Evolutionary conservation across 108 stramenopile genomes (phyloP), one percentile per base, ranked within the genome.

Genomic region (Cyclotella sp.): DNA sequence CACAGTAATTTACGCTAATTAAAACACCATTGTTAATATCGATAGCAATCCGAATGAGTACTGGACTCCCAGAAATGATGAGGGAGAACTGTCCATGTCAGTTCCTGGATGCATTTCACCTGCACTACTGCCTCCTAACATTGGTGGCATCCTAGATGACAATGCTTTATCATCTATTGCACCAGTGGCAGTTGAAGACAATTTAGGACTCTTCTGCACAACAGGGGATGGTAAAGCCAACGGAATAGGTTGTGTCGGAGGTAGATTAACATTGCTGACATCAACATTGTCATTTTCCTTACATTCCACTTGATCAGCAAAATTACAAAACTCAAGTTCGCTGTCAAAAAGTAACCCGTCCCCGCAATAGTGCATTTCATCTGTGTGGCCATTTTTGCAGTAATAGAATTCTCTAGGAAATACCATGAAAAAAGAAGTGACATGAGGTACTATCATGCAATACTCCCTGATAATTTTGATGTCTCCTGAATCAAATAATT

Each of bases 281-380:
- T 12, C 15, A 27, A 41, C 22, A 66, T 30, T 27, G 55, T 19
- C 42, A 24, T 51, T 51, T 18, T 65, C 52, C 21, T 40, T 53
- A 28, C 78, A 79, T 11, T n/a, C 45, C 0, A 79, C 78, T 29
- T 68, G 34, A 53, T 60, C 47, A 22, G 78, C 71, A 21, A 79
- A 67, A 54, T 72, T 72, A 49, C 78, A 79, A 18, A 66, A 64
- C 42, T 72, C 70, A 0, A 79, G 26, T 27, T 57, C 43, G 27
- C 60, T 66, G 40, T 79, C 71, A 41, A 79, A 79, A 39, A 79
- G 45, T 9, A 67, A 54, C 21, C 60, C 66, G 34, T 68, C 46
- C 14, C 70, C 70, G 46, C 78, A 79, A 0, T 64, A 43, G 61
- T 72, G 55, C 5, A 66, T 19, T 40, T 60, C 44, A 30, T 67